A percentile compares a stretch with the other conserved stretches of the same genome.
Conservation (phyloP, 257 asterid species). For the Rauvolfia tetraphylla region DNA sequence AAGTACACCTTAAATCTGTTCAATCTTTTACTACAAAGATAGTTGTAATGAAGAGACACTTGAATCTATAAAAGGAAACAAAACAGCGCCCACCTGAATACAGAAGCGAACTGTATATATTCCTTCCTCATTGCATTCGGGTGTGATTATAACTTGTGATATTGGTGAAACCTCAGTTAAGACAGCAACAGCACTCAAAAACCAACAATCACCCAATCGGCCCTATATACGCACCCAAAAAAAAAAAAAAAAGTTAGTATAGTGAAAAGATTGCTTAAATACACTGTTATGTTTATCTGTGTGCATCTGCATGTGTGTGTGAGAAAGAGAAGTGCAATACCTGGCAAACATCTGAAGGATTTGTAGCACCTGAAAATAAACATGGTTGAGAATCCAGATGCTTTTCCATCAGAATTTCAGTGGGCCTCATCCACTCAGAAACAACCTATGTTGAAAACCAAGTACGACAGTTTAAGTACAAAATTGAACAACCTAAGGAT, state of each 20-base stretch:
- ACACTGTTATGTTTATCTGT: no score
- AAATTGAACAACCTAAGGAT: not conserved
- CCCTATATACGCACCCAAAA: conserved; percentile 58
- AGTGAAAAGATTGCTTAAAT: not conserved
- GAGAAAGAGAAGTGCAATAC: no score
- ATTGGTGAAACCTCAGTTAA: conserved; percentile 87
- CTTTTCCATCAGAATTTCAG: conserved; percentile 72
- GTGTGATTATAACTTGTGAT: conserved; percentile 94
- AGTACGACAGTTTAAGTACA: conserved; percentile 2
- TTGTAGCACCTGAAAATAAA: conserved; percentile 79
- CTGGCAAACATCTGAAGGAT: conserved; percentile 99
- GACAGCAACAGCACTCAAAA: conserved; percentile 99
- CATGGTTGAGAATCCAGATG: conserved; percentile 71
- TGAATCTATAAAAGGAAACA: not conserved
- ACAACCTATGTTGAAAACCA: conserved; percentile 57
- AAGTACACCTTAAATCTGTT: no score
- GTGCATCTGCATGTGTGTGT: no score
- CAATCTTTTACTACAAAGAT: not conserved
- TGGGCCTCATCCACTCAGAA: conserved; percentile 90
- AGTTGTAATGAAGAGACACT: not conserved
- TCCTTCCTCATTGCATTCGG: conserved; percentile 91
- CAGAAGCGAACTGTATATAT: conserved; percentile 96
- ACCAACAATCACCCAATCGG: conserved; percentile 98
- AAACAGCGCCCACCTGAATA: conserved; percentile 65
- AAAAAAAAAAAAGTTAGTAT: not conserved